Evolutionary conservation across 495 filamentous ascomycete species (phyloP).

Genomic region (Neurospora africana): DNA sequence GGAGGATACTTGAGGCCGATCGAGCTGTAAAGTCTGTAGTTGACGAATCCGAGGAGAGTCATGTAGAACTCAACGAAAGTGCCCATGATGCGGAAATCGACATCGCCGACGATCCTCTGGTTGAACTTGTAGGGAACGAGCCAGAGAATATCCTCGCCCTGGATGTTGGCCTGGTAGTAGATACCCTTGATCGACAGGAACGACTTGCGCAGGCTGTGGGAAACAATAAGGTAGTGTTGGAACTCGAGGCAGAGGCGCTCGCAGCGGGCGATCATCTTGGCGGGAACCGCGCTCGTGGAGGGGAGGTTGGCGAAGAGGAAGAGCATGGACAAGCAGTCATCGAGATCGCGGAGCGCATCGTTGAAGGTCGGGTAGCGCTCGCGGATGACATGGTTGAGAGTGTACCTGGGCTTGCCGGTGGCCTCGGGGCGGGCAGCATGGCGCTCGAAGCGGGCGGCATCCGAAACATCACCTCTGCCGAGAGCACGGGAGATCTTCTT

Average conservation of each 20-base stretch:
- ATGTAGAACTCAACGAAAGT: conserved; percentile 99
- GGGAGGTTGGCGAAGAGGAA: conserved; percentile 97
- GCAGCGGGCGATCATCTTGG: conserved; percentile 88
- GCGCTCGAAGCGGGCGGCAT: conserved; percentile 57
- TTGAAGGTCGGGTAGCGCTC: conserved; percentile 96
- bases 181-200: conserved; percentile 99
- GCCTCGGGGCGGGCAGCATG: conserved; percentile 65
- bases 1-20: conserved; percentile 89
- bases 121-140: conserved; percentile 95
- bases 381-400: conserved; percentile 90
- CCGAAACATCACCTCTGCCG: conserved; percentile 78
- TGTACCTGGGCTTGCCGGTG: conserved; percentile 73
- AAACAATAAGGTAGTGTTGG: conserved; percentile 89
- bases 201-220: conserved; percentile 82
- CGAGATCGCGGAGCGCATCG: conserved; percentile 87
- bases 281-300: conserved; percentile 70
- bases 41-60: conserved; percentile 88
- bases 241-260: conserved; percentile 88
- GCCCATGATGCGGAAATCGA: conserved; percentile 97
- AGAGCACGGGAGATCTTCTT: conserved; percentile 93
- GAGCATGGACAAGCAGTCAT: conserved; percentile 92
- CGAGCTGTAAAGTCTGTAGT: conserved; percentile 85
- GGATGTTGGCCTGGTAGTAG: conserved; percentile 97
- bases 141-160: conserved; percentile 97
- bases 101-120: conserved; percentile 79